Evolutionary conservation across 2,329 filamentous ascomycete species (phyloP), one percentile per base, ranked within the genome.

Genomic region (Colletotrichum australisinense): DNA sequence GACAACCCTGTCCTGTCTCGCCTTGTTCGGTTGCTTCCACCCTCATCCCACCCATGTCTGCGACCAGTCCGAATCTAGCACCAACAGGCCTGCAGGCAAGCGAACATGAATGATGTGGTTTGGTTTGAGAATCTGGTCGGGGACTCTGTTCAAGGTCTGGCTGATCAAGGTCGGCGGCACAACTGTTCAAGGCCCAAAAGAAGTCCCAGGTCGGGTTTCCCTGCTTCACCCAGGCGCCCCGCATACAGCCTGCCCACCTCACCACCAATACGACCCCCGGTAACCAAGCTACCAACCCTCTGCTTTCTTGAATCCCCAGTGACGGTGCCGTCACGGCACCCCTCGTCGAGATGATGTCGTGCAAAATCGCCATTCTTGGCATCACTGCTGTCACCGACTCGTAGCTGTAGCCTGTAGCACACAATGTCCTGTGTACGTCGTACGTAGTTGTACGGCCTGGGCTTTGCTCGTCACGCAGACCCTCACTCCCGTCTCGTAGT

Each of bases 341-440:
- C 69, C 55, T 49, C 35, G 55, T 60, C 56, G 35, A 70, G 70
- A 73, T 73, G 70, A 73, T 70, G 70, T 73, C 67, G 70, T 73
- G 70, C 67, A 70, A 73, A 65, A 70, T 73, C 70, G 70, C 67
- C 67, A 70, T 73, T 60, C 70, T 73, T 73, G 70, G 70, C 70
- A 62, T 16, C 24, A 28, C 67, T 65, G 70, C 70, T 73, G 70
- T 66, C 67, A 73, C 67, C 70, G 70, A 70, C 67, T 73, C 70
- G 35, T 60, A 69, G 38, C 60, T 67, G 35, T 60, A 69, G 38
- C 60, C 69, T 60, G 35, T 60, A 49, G 42, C 42, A 49, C 42
- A 49, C 42, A 49, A 49, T 49, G 19, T 49, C 2, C 60, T 57
- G 53, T 59, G 42, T 58, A 14, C 67, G 46, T 55, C 67, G 56